phyloP scores from a whole-genome alignment of 108 stramenopile species.

The Skeletonema costatum region DNA sequence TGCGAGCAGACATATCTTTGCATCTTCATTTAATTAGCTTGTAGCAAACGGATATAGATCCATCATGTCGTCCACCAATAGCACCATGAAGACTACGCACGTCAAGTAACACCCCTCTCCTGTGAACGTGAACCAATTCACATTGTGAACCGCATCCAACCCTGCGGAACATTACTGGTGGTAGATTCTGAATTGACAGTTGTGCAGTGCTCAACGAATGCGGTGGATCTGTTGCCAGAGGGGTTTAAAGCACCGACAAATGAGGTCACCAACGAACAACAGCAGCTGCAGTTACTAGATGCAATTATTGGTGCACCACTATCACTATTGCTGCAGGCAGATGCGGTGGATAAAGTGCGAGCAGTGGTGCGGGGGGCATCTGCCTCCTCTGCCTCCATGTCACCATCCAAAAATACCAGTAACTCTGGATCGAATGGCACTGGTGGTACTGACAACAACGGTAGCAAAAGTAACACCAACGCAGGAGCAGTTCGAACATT shows the following conservation, averaged over 20 bases:
- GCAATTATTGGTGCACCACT: background rate
- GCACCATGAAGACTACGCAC: background rate
- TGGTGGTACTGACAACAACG: background rate
- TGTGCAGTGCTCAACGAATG: constrained; percentile 33
- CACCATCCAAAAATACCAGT: too few relatives aligned
- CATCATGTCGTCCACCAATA: background rate
- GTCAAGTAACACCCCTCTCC: constrained; percentile 5
- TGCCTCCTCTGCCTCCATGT: background rate
- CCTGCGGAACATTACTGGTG: constrained; percentile 11
- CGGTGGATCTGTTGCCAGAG: constrained; percentile 15
- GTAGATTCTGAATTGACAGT: constrained; percentile 7
- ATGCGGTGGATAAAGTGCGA: background rate
- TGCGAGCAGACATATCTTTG: too few relatives aligned
- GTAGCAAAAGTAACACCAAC: background rate
- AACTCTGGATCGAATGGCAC: background rate
- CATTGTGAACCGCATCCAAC: constrained; percentile 37
- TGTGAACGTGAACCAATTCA: constrained; percentile 34
- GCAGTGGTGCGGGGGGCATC: background rate
- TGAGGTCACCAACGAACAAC: background rate
- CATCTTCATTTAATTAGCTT: too few relatives aligned
- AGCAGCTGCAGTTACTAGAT: background rate
- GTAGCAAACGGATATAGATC: too few relatives aligned
- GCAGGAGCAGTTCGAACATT: constrained; percentile 10
- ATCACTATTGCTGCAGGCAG: background rate
- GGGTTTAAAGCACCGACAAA: background rate